Evolutionary conservation across 1,139 yeast genomes (phyloP).

Genomic region (Debaryomyces udenii): DNA sequence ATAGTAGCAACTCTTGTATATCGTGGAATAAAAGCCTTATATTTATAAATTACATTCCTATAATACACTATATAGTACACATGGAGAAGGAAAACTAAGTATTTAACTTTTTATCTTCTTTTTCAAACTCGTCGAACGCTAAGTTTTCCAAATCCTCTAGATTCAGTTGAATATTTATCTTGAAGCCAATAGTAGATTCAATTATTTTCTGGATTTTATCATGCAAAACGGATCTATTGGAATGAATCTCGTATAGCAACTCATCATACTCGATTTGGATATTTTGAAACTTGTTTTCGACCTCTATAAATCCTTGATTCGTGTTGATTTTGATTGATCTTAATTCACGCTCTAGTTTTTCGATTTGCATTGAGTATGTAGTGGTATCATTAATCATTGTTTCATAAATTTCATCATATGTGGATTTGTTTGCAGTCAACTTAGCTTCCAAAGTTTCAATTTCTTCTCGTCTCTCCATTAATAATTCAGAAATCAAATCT

Average conservation of each 20-base stretch:
- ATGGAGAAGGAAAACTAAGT: conserved; percentile 2
- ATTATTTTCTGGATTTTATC: conserved; percentile 60
- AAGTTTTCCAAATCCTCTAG: conserved; percentile 57
- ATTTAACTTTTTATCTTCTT: conserved; percentile 19
- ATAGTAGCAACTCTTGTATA: conserved; percentile 7
- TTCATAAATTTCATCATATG: conserved; percentile 61
- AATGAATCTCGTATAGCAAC: conserved; percentile 48
- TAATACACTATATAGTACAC: conserved; percentile 13
- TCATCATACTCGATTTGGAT: conserved; percentile 60
- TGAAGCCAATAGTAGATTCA: conserved; percentile 63
- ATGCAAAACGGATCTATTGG: conserved; percentile 52
- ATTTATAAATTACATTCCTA: conserved; percentile 11
- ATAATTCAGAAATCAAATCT: conserved; percentile 57
- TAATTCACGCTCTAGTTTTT: conserved; percentile 63
- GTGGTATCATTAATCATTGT: conserved; percentile 58
- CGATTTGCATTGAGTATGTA: conserved; percentile 64
- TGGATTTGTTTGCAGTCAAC: conserved; percentile 54
- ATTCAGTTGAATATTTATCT: conserved; percentile 62
- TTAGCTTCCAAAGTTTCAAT: conserved; percentile 64
- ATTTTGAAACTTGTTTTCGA: conserved; percentile 60
- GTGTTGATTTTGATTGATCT: conserved; percentile 54
- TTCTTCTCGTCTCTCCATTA: conserved; percentile 58
- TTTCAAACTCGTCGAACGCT: conserved; percentile 41
- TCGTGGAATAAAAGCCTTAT: conserved; percentile 8
- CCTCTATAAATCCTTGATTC: conserved; percentile 55